Conservation (phyloP, 2,329 filamentous ascomycete species). For the Graphilbum ipis-grandicollis region DNA sequence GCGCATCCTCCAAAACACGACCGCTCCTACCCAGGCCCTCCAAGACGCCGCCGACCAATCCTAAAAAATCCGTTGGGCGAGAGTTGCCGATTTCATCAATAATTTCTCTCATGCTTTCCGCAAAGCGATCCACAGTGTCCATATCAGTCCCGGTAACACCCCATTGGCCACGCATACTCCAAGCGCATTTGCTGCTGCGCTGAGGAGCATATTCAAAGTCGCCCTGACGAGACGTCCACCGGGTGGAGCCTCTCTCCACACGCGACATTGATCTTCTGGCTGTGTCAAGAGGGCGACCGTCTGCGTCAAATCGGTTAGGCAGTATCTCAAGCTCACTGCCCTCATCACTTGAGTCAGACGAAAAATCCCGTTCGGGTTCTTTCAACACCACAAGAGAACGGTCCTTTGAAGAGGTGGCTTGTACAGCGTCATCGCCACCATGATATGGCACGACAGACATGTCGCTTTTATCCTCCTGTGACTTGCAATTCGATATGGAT, state of each 20-base stretch:
- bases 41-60: constrained; percentile 13
- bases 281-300: constrained; percentile 22
- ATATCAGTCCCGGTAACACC: constrained; percentile 25
- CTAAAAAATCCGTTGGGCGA: constrained; percentile 12
- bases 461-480: too few species aligned
- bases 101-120: constrained; percentile 11
- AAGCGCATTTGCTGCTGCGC: constrained; percentile 6
- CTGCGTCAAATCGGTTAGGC: constrained; percentile 28
- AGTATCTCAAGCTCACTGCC: constrained; percentile 21
- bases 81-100: constrained; percentile 13
- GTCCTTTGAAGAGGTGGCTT: too few species aligned
- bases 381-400: too few species aligned
- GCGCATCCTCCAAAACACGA: constrained; percentile 6
- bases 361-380: too few species aligned
- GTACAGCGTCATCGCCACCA: too few species aligned
- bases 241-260: neutral
- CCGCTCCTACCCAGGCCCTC: constrained; percentile 3
- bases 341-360: constrained; percentile 6
- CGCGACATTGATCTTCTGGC: neutral
- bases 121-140: constrained; percentile 21
- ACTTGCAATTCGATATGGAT: too few species aligned
- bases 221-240: constrained; percentile 21
- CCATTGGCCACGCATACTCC: constrained; percentile 24
- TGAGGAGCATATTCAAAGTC: constrained; percentile 22
- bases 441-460: constrained; percentile 11